Base-by-base conservation (phyloP, 257 asterid genomes). In the Gentiana dahurica region DNA sequence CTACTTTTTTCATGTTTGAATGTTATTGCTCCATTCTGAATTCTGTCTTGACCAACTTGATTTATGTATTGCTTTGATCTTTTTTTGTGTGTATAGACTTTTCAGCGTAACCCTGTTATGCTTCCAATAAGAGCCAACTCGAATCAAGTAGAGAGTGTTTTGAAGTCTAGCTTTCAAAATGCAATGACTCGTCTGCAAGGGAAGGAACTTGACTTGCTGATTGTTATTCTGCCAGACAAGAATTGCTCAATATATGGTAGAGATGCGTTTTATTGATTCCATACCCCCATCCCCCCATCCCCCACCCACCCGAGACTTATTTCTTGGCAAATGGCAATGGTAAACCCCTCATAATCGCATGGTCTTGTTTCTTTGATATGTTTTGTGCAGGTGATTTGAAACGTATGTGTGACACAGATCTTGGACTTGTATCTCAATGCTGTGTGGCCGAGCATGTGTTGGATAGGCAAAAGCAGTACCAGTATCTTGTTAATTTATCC, bases 61-160 rank as follows among this genome's bases (percentile, higher is more conserved):
- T 24, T 24, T 24, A 24, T 24, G 24, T 24, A 24, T 24, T 24
- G 24, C 24, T 24, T 24, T 24, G 24, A 24, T 24, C 24, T 24
- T 24, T 24, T 24, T 24, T 24, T 24, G 24, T 24, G 75, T 80
- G 85, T 60, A 83, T 2, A 76, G 59, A 45, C 68, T 85, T 62
- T 81, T 60, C 75, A 71, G 76, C 47, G 54, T 61, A 71, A 71
- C 34, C 76, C 76, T 51, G 75, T 71, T n/a, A 65, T 67, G 73
- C 86, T 71, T 34, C 71, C 72, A 5, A 73, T 70, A 64, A 92
- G 72, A 76, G 71, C 76, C 36, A 60, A 68, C 37, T 68, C 76
- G 6, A 68, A 71, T 65, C 71, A 71, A 61, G 72, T 71, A 24
- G 61, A 71, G 61, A 65, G 97, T 83, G 65, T 24, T 39, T 10